These are phyloP conservation scores for Fraxinus pennsylvanica DNA, from an alignment of 257 asterid genomes.

Conservation along the genomic window DNA sequence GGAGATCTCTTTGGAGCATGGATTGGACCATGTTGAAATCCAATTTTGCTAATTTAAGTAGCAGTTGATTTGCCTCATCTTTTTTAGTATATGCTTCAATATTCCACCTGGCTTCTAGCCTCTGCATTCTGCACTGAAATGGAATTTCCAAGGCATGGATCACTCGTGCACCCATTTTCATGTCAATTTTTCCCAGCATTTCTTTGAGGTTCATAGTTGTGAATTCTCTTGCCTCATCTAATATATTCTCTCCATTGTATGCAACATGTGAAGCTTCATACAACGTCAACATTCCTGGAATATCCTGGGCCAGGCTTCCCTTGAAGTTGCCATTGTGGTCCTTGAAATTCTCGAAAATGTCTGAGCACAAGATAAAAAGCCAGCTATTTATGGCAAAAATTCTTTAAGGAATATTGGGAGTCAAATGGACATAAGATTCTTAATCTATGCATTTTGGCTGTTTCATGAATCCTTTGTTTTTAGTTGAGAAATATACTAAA, in stretches of 20 bases:
- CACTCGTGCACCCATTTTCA: conserved; percentile 7
- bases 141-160: conserved; percentile 25
- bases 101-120: conserved; percentile 25
- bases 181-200: background rate
- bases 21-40: conserved; percentile 34
- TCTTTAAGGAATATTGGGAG: too few species aligned
- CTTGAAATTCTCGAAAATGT: conserved; percentile 23
- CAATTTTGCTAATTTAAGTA: conserved; percentile 12
- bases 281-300: conserved; percentile 26
- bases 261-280: conserved; percentile 32
- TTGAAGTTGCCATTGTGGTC: conserved; percentile 16
- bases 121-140: conserved; percentile 7
- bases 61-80: background rate
- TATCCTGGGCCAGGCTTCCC: conserved; percentile 12
- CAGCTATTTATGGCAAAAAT: background rate
- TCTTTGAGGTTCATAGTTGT: conserved; percentile 20
- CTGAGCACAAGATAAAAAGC: background rate
- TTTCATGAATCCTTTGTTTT: too few species aligned
- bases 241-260: background rate
- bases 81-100: conserved; percentile 16
- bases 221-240: conserved; percentile 28
- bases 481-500: too few species aligned
- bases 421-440: too few species aligned
- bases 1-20: conserved; percentile 28
- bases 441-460: too few species aligned